Evolutionary conservation across 441 rosid species (phyloP).

Genomic region (Flueggea neowawraea): DNA sequence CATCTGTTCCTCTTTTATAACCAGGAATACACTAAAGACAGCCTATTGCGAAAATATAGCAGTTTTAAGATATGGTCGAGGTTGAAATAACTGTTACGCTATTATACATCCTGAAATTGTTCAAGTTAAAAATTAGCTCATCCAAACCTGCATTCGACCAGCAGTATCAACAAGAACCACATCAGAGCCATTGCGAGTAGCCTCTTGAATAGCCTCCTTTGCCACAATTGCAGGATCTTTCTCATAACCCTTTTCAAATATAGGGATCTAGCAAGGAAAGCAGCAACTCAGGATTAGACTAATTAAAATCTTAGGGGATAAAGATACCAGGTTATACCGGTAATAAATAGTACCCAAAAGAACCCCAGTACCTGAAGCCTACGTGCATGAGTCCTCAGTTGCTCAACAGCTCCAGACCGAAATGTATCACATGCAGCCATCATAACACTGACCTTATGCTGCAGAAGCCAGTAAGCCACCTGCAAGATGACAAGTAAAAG

Average conservation of each 20-base stretch:
- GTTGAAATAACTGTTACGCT: background rate
- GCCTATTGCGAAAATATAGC: too few relatives aligned
- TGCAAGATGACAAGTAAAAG: conserved; percentile 16
- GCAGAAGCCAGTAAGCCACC: conserved; percentile 98
- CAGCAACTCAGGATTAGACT: background rate
- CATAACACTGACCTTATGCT: conserved; percentile 89
- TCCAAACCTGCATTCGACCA: conserved; percentile 89
- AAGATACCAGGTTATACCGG: background rate
- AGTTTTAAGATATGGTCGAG: too few relatives aligned
- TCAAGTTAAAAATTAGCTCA: background rate
- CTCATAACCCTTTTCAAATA: conserved; percentile 96
- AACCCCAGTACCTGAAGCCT: conserved; percentile 71
- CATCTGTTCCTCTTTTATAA: too few relatives aligned
- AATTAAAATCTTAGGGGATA: background rate
- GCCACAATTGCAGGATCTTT: conserved; percentile 99
- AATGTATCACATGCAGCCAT: conserved; percentile 99
- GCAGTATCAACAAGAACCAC: conserved; percentile 99
- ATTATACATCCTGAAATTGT: background rate
- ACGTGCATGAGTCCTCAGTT: conserved; percentile 93
- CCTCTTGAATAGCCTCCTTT: conserved; percentile 97
- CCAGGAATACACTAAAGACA: too few relatives aligned
- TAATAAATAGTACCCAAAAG: background rate
- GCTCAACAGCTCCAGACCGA: conserved; percentile 99
- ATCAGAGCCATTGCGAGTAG: conserved; percentile 77
- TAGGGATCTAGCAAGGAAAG: conserved; percentile 59